These are phyloP conservation scores for Cyphellophora attinorum DNA, from an alignment of 2,329 filamentous ascomycete species.

Conservation along the genomic window DNA sequence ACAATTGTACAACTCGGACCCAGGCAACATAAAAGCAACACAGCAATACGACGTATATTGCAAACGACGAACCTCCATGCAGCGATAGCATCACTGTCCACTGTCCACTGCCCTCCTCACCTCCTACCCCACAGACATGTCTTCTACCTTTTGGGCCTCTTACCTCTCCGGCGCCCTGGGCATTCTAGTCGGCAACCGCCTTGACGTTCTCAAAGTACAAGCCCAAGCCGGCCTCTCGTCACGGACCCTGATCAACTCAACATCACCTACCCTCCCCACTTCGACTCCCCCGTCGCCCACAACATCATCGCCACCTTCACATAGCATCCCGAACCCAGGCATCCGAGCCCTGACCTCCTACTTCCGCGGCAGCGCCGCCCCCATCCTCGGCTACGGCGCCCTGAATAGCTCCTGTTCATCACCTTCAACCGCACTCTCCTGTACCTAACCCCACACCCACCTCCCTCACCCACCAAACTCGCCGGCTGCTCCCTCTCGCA, in stretches of 20 bases:
- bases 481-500: slow-evolving; percentile 47
- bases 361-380: slow-evolving; percentile 62
- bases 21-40: no score
- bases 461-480: slow-evolving; percentile 34
- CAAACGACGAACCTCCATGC: no score
- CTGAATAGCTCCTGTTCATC: slow-evolving; percentile 86
- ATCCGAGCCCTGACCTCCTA: neutral
- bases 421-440: slow-evolving; percentile 78
- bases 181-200: slow-evolving; percentile 80
- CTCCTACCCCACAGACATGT: slow-evolving; percentile 54
- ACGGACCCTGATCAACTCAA: no score
- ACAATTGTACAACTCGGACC: no score
- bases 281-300: slow-evolving; percentile 7
- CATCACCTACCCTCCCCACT: neutral
- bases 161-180: slow-evolving; percentile 79
- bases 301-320: slow-evolving; percentile 14
- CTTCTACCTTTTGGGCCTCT: slow-evolving; percentile 86
- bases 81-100: no score
- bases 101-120: no score
- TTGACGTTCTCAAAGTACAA: slow-evolving; percentile 71
- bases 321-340: neutral
- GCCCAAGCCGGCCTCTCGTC: slow-evolving; percentile 55
- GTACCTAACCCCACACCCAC: slow-evolving; percentile 40
- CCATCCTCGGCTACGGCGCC: slow-evolving; percentile 80
- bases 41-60: no score